Percentiles rank a stretch among this genome's conserved stretches.
phyloP scores from a whole-genome alignment of 2,329 filamentous ascomycete genomes.

The Colletotrichum limetticola region DNA sequence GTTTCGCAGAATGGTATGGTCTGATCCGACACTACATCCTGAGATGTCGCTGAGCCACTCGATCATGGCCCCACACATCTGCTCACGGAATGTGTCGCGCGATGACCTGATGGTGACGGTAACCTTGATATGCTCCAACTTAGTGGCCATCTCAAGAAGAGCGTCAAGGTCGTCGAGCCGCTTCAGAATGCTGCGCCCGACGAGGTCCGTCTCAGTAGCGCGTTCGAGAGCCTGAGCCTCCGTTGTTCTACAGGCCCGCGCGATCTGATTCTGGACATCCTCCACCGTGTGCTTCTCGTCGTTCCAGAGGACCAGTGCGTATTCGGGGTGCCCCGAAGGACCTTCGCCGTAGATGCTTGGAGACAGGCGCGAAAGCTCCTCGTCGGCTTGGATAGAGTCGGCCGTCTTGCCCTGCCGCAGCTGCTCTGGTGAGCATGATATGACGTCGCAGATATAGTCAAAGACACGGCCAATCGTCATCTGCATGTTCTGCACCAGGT shows the following conservation, averaged over 20 bases:
- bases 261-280: constrained; percentile 91
- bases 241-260: constrained; percentile 83
- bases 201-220: constrained; percentile 88
- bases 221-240: constrained; percentile 75
- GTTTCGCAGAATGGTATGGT: constrained; percentile 81
- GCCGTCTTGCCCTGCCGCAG: constrained; percentile 86
- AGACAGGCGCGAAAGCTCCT: constrained; percentile 79
- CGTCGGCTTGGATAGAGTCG: constrained; percentile 84
- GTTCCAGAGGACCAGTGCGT: constrained; percentile 92
- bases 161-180: constrained; percentile 78
- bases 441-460: constrained; percentile 97
- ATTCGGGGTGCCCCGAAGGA: constrained; percentile 77
- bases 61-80: constrained; percentile 98
- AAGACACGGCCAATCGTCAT: constrained; percentile 88
- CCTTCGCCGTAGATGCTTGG: constrained; percentile 77
- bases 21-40: constrained; percentile 84
- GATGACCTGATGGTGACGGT: constrained; percentile 95
- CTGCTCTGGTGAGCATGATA: constrained; percentile 97
- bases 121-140: constrained; percentile 95
- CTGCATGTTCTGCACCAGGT: constrained; percentile 80
- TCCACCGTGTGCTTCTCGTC: constrained; percentile 97
- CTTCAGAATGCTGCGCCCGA: constrained; percentile 87
- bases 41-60: constrained; percentile 96
- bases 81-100: constrained; percentile 94
- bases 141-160: constrained; percentile 81